Evolutionary conservation across 2,329 filamentous ascomycete genomes (phyloP), one percentile per base, ranked within the genome.

Genomic region (Stemphylium beticola): DNA sequence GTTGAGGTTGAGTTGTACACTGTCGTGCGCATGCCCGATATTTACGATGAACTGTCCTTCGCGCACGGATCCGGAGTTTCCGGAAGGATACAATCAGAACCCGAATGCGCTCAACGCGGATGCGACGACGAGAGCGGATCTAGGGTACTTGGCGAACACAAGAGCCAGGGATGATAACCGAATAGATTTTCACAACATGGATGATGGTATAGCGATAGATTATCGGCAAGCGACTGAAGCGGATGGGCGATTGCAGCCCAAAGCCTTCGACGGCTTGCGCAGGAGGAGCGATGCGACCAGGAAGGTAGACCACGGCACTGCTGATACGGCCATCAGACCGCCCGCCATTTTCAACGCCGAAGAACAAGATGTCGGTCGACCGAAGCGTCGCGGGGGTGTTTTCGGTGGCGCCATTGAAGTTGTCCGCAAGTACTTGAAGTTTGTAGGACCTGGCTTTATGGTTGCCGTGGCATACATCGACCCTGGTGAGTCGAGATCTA

Each of bases 361-460:
- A 24, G 22, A 24, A 24, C 22, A 24, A 24, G 6, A 24, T 24
- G 4, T 2, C 20, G n/a, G 17, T 34, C 10, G 17, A 36, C 15
- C 34, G 34, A 24, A 17, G 11, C 18, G 15, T 34, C 31, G 49
- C 39, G 11, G n/a, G 22, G 20, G 26, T 29, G n/a, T 49, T 15
- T 34, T 58, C 55, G 34, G 49, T 41, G 40, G 57, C 14, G 44
- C 41, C 32, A 40, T 45, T 14, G 49, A 49, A 6, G 58, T 74
- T 14, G 18, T 83, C 38, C 45, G 76, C 59, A 85, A 82, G 34
- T 84, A 84, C 65, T 69, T 77, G 38, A 80, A 77, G 58, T 87
- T 90, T 72, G 74, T 90, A 43, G 87, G 87, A 0, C 87, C 87
- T 9, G 87, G 87, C 1, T 88, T 89, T 68, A 85, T 90, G 75